Conservation (phyloP, 495 filamentous ascomycete species). For the Penicillium odoratum region DNA sequence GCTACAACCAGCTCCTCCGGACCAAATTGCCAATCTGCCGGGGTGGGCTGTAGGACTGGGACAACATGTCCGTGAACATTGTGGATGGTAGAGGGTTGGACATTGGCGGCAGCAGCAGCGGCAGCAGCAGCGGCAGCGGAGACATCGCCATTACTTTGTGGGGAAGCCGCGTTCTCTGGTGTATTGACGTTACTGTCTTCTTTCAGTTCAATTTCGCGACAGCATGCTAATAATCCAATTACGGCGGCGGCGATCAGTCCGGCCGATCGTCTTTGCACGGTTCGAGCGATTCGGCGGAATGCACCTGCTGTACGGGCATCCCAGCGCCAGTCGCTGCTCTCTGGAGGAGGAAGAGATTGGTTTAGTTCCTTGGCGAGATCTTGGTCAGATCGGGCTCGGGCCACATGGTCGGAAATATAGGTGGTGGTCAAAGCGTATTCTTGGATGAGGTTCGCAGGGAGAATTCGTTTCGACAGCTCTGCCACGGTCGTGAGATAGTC, state of each 20-base stretch:
- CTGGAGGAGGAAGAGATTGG: conserved; percentile 51
- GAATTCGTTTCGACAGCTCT: conserved; percentile 31
- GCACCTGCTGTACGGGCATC: conserved; percentile 53
- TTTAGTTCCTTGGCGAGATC: conserved; percentile 53
- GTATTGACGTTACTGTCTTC: conserved; percentile 44
- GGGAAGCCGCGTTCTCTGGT: conserved; percentile 34
- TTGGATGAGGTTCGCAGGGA: conserved; percentile 59
- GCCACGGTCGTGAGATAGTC: conserved; percentile 59
- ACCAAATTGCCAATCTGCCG: conserved; percentile 47
- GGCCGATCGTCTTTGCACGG: conserved; percentile 67
- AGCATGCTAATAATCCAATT: conserved; percentile 65
- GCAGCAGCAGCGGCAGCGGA: conserved; percentile 8
- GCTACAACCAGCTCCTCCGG: conserved; percentile 70
- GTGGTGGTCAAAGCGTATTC: conserved; percentile 68
- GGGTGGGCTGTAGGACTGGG: conserved; percentile 41
- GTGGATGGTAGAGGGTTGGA: conserved; percentile 11
- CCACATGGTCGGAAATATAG: conserved; percentile 65
- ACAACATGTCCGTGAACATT: conserved; percentile 40
- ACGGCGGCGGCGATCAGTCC: conserved; percentile 71
- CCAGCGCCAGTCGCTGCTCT: conserved; percentile 57
- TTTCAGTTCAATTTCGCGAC: conserved; percentile 60
- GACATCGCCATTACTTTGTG: conserved; percentile 28
- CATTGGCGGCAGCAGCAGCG: conserved; percentile 12
- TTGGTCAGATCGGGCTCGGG: conserved; percentile 45
- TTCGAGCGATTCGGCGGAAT: conserved; percentile 60